Conservation (phyloP, 495 filamentous ascomycete species). For the Hypoxylon crocopeplum region DNA sequence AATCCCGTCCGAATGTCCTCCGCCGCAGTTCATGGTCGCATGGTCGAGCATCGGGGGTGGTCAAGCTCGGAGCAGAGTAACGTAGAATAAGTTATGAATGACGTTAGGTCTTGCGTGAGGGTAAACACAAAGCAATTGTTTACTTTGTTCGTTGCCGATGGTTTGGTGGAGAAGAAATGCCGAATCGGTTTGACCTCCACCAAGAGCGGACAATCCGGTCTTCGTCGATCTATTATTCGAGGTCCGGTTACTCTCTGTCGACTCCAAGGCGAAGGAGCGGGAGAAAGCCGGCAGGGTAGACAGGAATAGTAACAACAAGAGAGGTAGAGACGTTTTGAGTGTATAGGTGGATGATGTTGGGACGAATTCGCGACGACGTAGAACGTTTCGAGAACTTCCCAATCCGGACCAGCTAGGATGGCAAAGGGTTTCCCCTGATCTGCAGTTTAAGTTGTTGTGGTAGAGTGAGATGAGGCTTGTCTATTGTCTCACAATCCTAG, state of each 20-base stretch:
- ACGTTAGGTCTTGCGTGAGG: no score
- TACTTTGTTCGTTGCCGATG: not conserved
- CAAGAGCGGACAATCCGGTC: conserved; percentile 14
- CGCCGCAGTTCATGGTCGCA: conserved; percentile 66
- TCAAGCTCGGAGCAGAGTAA: not conserved
- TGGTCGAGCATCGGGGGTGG: conserved; percentile 40
- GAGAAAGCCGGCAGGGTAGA: conserved; percentile 17
- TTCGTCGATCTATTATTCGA: conserved; percentile 35
- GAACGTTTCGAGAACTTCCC: conserved; percentile 9
- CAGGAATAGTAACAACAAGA: conserved; percentile 30
- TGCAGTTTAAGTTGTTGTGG: conserved; percentile 16
- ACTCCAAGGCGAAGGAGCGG: conserved; percentile 21
- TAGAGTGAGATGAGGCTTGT: conserved; percentile 24
- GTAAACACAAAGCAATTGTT: no score
- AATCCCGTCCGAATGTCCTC: conserved; percentile 44
- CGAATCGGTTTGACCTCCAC: conserved; percentile 20
- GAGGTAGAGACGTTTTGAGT: conserved; percentile 10
- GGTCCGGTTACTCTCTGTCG: not conserved
- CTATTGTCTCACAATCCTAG: conserved; percentile 36
- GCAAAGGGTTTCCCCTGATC: conserved; percentile 27
- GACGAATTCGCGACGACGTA: conserved; percentile 2
- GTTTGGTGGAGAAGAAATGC: conserved; percentile 13
- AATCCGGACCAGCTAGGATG: conserved; percentile 13
- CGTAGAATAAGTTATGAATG: no score
- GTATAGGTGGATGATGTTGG: conserved; percentile 5